Evolutionary conservation across 345 rosid genomes (phyloP).

Genomic region (Eucalyptus grandis): DNA sequence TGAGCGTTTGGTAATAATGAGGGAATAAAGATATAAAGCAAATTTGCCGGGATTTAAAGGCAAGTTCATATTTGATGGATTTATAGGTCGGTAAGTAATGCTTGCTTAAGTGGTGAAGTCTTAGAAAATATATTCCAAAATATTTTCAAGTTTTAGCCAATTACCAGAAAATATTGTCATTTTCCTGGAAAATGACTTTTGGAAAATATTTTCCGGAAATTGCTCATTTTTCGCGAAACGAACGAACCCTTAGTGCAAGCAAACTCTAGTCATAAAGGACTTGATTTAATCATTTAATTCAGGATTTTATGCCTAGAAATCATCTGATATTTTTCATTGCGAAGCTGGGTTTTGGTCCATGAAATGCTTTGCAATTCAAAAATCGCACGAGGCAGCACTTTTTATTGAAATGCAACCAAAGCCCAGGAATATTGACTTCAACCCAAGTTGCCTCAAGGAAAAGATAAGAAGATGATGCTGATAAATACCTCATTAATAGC

Average conservation of each 20-base stretch:
- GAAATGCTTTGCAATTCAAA: background rate
- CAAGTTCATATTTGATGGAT: too few species aligned
- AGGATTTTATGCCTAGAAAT: background rate
- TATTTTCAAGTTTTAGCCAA: rapidly evolving
- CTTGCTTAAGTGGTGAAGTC: too few species aligned
- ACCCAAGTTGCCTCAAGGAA: background rate
- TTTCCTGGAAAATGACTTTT: rapidly evolving
- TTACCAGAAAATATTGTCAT: rapidly evolving
- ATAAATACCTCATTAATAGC: background rate
- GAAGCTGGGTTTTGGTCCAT: background rate
- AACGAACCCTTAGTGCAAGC: background rate
- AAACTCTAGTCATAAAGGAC: background rate
- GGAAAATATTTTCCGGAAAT: rapidly evolving
- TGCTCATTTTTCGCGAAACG: rapidly evolving
- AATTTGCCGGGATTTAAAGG: rapidly evolving
- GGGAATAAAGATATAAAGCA: too few species aligned
- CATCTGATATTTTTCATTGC: background rate
- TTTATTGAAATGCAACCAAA: background rate
- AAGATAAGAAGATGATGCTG: background rate
- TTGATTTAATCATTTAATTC: background rate
- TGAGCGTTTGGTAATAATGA: rapidly evolving
- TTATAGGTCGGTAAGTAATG: too few species aligned
- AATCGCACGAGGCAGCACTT: background rate
- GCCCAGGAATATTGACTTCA: background rate
- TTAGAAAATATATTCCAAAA: too few species aligned